Base-by-base conservation (phyloP, 1,284 basidiomycete genomes). In the Wallemia ichthyophaga region DNA sequence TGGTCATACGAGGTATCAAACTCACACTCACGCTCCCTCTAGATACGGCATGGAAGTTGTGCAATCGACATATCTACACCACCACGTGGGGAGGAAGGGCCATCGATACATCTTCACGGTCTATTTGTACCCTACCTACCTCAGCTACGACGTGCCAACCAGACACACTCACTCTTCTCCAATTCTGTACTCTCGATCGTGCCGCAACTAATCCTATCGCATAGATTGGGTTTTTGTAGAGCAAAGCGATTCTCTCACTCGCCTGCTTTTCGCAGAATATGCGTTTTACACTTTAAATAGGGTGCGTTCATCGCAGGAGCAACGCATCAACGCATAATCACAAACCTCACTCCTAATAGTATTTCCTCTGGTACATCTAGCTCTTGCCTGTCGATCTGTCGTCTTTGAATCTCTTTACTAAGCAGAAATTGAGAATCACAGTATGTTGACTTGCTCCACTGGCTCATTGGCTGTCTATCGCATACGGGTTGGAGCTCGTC, bases 41-140 rank as follows among this genome's bases (percentile, higher is more conserved):
- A 94, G 87, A 62, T 96, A 91, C 89, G 94, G 92, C 2, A 74
- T 82, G 63, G 82, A 89, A 0, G 95, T 95, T 72, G 72, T 98
- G 25, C 76, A 85, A 61, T 82, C 96, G 68, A 83, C 92, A 0
- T 96, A 89, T 70, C 73, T 96, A n/a, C n/a, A n/a, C 19, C 96
- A 98, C 70, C 94, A 98, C 66, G 71, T 91, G 1, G 77, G 81
- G 62, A 78, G 94, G 31, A 78, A 85, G 25, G 94, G 98, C 70
- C 89, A 96, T 67, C 80, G 91, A 59, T 94, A 98, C 72, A 99
- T 98, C 70, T 98, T 99, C 70, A 88, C 87, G 17, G 85, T 89
- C 0, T 95, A 96, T 72, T 98, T 94, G 70, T 88, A 96, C 68
- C 78, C 83, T 55, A 89, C 83, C 32, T 96, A 98, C 69, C 78